Base-by-base conservation (phyloP, 1,139 yeast species). In the Hemisphaericaspora xylanilytica region DNA sequence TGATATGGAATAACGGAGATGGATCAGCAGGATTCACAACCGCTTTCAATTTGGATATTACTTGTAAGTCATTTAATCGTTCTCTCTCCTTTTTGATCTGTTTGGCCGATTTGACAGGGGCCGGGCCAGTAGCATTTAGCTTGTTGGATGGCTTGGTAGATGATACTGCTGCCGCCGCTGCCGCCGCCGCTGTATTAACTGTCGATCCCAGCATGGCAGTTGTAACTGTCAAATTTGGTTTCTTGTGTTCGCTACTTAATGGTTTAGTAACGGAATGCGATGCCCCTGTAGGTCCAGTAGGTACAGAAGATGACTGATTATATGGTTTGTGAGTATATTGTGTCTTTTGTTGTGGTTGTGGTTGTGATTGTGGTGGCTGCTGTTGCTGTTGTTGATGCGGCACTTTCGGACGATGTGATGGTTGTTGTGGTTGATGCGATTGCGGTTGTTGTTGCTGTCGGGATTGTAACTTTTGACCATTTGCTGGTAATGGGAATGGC, bases 1-100 rank as follows among this genome's bases (percentile, higher is more conserved):
- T 75, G 65, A 88, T 86, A 56, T 84, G 85, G 65, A 88, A 94
- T 42, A 81, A 74, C 25, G 89, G 85, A 5, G 86, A 73, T 12
- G 99, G 98, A 61, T 92, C 96, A 35, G 79, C 75, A 47, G 76
- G 78, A 47, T 84, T 81, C 3, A 94, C 96, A 21, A 90, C 96
- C 3, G 88, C 80, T 48, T 85, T 79, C 52, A 94, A 73, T 57
- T 85, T 87, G 32, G 85, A 82, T 77, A 94, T 78, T 30, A 89
- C 77, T 64, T 92, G 97, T 40, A 84, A 79, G 49, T 92, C 96
- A 30, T 85, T 83, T 77, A 90, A 75, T 38, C 85, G 80, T 29
- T 87, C 81, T 78, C 77, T 65, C 70, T 79, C 76, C 37, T 61
- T 81, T 80, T 67, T 78, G 59, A 64, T 62, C 51, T 67, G 73